phyloP scores from a whole-genome alignment of 352 stramenopile species.

The Halophytophthora polymorphica region DNA sequence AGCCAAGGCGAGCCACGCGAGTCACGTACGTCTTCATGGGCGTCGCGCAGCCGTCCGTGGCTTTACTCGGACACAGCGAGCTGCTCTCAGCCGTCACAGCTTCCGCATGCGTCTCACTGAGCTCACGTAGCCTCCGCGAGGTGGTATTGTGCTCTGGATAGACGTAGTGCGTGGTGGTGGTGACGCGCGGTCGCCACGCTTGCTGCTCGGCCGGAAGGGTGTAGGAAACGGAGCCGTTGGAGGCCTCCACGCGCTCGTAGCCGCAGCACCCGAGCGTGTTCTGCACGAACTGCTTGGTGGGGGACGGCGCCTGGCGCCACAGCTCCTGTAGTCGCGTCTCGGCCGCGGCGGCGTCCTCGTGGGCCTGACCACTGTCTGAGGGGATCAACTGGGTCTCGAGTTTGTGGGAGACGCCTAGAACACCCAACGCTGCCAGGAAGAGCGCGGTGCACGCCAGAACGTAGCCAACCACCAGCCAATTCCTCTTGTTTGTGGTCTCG shows the following conservation, averaged over 20 bases:
- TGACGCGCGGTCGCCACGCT: constrained; percentile 27
- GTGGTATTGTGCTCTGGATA: constrained; percentile 7
- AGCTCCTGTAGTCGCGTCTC: constrained; percentile 22
- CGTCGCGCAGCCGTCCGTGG: constrained; percentile 19
- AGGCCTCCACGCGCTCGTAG: constrained; percentile 23
- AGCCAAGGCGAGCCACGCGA: constrained; percentile 17
- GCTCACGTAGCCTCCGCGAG: constrained; percentile 4
- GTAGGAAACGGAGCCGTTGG: constrained; percentile 33
- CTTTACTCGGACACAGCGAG: constrained; percentile 7
- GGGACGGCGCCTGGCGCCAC: constrained; percentile 27
- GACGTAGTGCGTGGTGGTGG: constrained; percentile 13
- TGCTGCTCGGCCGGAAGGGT: constrained; percentile 28
- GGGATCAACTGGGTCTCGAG: constrained; percentile 17
- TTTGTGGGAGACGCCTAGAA: constrained; percentile 38
- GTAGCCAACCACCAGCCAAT: constrained; percentile 31
- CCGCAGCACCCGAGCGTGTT: constrained; percentile 51
- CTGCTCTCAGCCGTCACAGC: not conserved
- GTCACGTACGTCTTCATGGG: constrained; percentile 35
- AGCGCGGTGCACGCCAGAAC: constrained; percentile 28
- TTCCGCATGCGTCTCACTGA: constrained; percentile 16
- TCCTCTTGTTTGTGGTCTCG: constrained; percentile 2
- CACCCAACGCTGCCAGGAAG: constrained; percentile 39
- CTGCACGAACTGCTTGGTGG: constrained; percentile 46
- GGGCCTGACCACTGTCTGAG: not conserved
- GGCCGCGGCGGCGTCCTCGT: constrained; percentile 1